These are phyloP conservation scores for Talaromyces sp. DNA, from an alignment of 2,329 filamentous ascomycete species.

Conservation along the genomic window DNA sequence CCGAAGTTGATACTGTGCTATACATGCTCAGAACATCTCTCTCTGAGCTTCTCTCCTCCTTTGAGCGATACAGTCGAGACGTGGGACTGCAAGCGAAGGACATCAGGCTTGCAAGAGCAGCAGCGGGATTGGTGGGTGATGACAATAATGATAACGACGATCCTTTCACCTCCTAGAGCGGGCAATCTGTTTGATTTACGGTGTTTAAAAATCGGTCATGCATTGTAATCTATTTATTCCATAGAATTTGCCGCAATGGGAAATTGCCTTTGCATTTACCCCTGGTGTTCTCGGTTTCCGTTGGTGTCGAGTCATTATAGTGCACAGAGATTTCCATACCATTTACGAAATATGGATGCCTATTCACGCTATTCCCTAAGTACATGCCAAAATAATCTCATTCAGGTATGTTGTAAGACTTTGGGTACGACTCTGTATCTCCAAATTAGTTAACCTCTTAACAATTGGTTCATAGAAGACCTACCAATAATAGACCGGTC, in stretches of 20 bases:
- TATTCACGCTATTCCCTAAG: background rate
- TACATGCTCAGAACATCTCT: conserved; percentile 63
- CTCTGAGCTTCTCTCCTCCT: conserved; percentile 62
- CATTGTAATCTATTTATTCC: conserved; percentile 5
- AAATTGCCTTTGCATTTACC: background rate
- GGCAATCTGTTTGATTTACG: background rate
- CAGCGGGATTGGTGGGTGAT: conserved; percentile 7
- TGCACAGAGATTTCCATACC: background rate
- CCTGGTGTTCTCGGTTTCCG: background rate
- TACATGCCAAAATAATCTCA: background rate
- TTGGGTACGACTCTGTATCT: conserved; percentile 40
- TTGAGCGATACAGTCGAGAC: conserved; percentile 69
- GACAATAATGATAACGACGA: conserved; percentile 12
- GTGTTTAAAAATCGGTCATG: background rate
- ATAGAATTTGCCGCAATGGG: background rate
- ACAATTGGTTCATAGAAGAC: background rate
- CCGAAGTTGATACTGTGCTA: conserved; percentile 69
- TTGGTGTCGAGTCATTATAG: background rate
- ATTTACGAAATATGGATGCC: background rate
- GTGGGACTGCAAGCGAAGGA: conserved; percentile 69
- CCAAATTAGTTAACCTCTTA: background rate
- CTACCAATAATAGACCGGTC: conserved; percentile 39
- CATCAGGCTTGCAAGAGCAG: conserved; percentile 47
- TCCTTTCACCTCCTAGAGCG: conserved; percentile 5
- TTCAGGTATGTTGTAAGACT: conserved; percentile 27